Evolutionary conservation across 345 rosid genomes (phyloP), one percentile per base, ranked within the genome.

Genomic region (Physaria fendleri): DNA sequence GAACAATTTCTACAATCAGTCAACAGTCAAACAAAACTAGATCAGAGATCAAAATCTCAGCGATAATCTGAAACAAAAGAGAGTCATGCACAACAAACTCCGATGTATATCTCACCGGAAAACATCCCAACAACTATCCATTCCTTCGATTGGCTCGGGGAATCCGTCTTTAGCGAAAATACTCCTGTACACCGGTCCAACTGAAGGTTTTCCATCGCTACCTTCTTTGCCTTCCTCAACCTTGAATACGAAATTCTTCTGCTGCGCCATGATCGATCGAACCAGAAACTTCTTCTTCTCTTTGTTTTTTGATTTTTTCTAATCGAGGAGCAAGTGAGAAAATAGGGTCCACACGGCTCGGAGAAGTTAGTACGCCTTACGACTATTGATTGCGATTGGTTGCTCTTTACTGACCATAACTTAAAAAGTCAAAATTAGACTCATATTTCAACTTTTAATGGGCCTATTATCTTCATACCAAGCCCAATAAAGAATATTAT

Each of bases 111-210:
- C 78, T 57, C 49, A 89, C 97, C 92, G 89, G 78, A 89, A 89
- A 75, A 86, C 69, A 52, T 86, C 97, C 97, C 97, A 89, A 66
- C 97, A 89, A 71, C 87, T 76, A 11, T 86, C 85, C 84, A 89
- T 54, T 15, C 90, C 97, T 23, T 78, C 66, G 43, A 78, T 65
- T 43, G 91, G 90, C n/a, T 79, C 64, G 3, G 95, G 92, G 44
- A 86, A 84, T 6, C 97, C 97, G 29, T 77, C 86, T 58, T 81
- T 78, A 47, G 97, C 97, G 22, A 73, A 86, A 43, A 59, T 5
- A 71, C 92, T 89, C 1, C 97, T 85, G 56, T 84, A 89, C 1
- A 77, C 91, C 8, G 95, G 84, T 1, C 97, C 97, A 1, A 77
- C 68, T 27, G 97, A 89, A 20, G 95, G 95, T 75, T 42, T 67